Evolutionary conservation across 2,329 filamentous ascomycete genomes (phyloP).

Genomic region (Paraconiothyrium brasiliense): DNA sequence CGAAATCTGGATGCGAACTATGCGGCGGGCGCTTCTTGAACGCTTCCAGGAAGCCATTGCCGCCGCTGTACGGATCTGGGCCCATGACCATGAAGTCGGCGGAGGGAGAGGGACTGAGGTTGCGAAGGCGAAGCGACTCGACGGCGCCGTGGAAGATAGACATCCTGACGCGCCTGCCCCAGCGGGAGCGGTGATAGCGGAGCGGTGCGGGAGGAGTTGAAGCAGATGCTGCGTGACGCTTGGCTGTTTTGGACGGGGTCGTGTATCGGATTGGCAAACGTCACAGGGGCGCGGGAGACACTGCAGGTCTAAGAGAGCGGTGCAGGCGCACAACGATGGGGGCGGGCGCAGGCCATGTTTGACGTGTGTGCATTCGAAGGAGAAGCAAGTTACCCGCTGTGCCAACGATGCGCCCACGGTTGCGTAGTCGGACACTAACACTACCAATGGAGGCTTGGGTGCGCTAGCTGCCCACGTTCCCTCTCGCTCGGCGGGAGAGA

Average conservation of each 20-base stretch:
- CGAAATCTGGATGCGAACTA: conserved; percentile 69
- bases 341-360: conserved; percentile 19
- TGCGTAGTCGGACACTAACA: neutral
- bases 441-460: neutral
- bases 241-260: conserved; percentile 27
- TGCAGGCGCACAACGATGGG: conserved; percentile 11
- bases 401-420: neutral
- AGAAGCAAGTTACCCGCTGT: neutral
- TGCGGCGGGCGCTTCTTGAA: conserved; percentile 46
- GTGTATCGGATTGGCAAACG: conserved; percentile 12
- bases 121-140: conserved; percentile 50
- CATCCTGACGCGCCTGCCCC: conserved; percentile 32
- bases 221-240: conserved; percentile 31
- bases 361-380: neutral
- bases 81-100: conserved; percentile 46
- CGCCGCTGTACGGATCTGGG: conserved; percentile 43
- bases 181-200: conserved; percentile 12
- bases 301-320: conserved; percentile 23
- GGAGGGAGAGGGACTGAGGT: conserved; percentile 26
- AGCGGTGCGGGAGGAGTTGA: conserved; percentile 26
- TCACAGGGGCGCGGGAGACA: conserved; percentile 6
- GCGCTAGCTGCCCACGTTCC: neutral
- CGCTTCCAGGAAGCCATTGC: conserved; percentile 40
- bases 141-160: conserved; percentile 41
- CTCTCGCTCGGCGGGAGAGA: neutral